phyloP scores from a whole-genome alignment of 139 green algal genomes.

The Mesotaenium endlicherianum region DNA sequence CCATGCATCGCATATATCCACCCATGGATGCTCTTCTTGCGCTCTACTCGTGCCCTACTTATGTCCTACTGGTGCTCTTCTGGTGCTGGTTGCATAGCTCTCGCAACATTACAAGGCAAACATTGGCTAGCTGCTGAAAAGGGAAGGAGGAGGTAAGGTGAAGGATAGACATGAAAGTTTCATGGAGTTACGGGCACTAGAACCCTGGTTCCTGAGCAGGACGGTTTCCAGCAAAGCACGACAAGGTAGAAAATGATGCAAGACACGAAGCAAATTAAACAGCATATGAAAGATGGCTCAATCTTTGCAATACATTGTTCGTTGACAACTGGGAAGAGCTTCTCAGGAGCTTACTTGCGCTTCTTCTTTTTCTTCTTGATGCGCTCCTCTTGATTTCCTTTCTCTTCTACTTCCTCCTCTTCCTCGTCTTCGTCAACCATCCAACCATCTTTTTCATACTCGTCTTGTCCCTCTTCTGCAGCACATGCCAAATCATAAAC shows the following conservation, averaged over 20 bases:
- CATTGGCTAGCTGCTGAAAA: not conserved
- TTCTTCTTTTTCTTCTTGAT: conserved; percentile 34
- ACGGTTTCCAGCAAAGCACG: not conserved
- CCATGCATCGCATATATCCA: conserved; percentile 8
- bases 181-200: not conserved
- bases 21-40: not conserved
- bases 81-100: not conserved
- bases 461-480: conserved; percentile 23
- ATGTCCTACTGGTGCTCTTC: not conserved
- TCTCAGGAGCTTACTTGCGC: not conserved
- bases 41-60: not conserved
- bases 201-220: not conserved
- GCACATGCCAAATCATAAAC: not conserved
- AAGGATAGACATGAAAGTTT: conserved; percentile 2
- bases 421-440: conserved; percentile 50
- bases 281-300: not conserved
- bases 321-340: not conserved
- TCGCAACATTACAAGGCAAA: not conserved
- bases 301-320: not conserved
- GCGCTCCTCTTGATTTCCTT: conserved; percentile 22
- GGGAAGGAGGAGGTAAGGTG: not conserved
- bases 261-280: not conserved
- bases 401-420: conserved; percentile 23
- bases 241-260: not conserved
- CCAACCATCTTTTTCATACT: conserved; percentile 53